Evolutionary conservation across 2,329 filamentous ascomycete species (phyloP).

Genomic region (Colletotrichum salicis): DNA sequence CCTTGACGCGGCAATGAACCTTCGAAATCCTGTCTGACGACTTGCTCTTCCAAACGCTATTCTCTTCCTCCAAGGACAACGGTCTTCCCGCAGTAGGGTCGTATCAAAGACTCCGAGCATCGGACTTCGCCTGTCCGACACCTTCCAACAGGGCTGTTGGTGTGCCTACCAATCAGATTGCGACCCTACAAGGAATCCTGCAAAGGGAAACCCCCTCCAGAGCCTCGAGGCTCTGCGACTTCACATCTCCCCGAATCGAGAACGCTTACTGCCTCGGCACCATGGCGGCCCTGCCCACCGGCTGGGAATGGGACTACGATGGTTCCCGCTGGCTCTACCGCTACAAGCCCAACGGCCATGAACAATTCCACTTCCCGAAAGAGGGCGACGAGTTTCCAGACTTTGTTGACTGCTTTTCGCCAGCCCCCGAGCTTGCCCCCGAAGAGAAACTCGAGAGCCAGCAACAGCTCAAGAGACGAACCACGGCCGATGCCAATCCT

Average conservation of each 20-base stretch:
- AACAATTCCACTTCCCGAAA: constrained; percentile 67
- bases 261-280: not conserved
- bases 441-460: constrained; percentile 65
- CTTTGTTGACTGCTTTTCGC: constrained; percentile 51
- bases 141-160: not conserved
- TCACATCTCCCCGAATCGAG: not conserved
- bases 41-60: not conserved
- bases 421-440: constrained; percentile 56
- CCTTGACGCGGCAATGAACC: constrained; percentile 2
- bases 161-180: not conserved
- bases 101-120: not conserved
- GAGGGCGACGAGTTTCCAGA: constrained; percentile 69
- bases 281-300: constrained; percentile 59
- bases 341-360: constrained; percentile 63
- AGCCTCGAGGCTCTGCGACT: not conserved
- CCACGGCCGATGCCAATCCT: constrained; percentile 26
- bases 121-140: not conserved
- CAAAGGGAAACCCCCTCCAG: not conserved
- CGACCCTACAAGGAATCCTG: not conserved
- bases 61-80: not conserved
- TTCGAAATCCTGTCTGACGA: not conserved
- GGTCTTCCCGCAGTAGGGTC: not conserved
- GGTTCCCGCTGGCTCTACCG: constrained; percentile 68
- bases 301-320: constrained; percentile 70
- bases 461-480: constrained; percentile 56